Base-by-base conservation (phyloP, 2,329 filamentous ascomycete genomes). In the Dothideomycetidae sp. region DNA sequence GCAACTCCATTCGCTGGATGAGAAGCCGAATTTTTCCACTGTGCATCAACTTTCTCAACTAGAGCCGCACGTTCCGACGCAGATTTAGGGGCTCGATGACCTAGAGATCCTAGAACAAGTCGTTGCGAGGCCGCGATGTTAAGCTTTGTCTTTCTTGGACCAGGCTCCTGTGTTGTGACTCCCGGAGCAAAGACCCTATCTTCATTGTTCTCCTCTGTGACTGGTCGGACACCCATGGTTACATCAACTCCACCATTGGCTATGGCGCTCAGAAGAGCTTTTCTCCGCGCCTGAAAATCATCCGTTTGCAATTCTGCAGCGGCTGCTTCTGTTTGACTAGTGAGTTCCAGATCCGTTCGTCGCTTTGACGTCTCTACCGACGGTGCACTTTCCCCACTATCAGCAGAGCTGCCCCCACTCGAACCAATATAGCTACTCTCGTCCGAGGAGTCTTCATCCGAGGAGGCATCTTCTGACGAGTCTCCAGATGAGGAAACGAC, bases 31-130 rank as follows among this genome's bases (percentile, higher is more conserved):
- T 41, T 42, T 23, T 35, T 19, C 9, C 23, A 13, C 5, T 21
- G 18, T 9, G 34, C 47, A 14, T 44, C 44, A 5, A 83, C 55
- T 40, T 70, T 69, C 43, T 66, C 61, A 16, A 72, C 71, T 4
- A 80, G 56, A 26, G 68, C 67, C 11, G 77, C 71, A 51, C 78
- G 78, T 12, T 84, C 80, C 18, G 70, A 68, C 46, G 78, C 76
- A 1, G 66, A 74, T 49, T 76, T 80, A 1, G 81, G 80, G 3
- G 68, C 69, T 38, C 73, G 73, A 7, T 84, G 56, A 3, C 81
- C 82, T 3, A 88, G 63, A 5, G 80, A 77, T 5, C 76, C 75
- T 48, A 85, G 82, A 0, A 88, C 55, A 40, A 86, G 62, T 45
- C 81, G 70, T 37, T 73, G 68, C 2, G 75, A 73, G 36, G 77